Evolutionary conservation across 495 filamentous ascomycete species (phyloP), one percentile per base, ranked within the genome.

Genomic region (Cercophora samala): DNA sequence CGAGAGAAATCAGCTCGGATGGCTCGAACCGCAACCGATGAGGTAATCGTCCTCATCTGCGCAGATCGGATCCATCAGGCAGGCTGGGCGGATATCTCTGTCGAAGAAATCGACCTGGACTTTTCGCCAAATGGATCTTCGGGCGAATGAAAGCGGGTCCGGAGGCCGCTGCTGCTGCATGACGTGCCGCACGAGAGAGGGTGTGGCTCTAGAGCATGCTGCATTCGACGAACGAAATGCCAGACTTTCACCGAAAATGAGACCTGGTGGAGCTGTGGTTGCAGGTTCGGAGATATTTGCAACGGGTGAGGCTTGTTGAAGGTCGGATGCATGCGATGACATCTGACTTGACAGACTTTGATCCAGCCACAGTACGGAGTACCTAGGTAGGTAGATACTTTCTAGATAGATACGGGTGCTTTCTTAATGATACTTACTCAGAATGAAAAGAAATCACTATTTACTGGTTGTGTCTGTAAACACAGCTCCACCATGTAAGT

Each of bases 71-170:
- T 15, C 18, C 17, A 32, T 64, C 59, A 53, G 46, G 60, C 64
- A 66, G 64, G n/a, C 64, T 65, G 52, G 52, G 18, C 37, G 37
- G 9, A 23, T 24, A 24, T 56, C 26, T 46, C 56, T 51, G 24
- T 1, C 29, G 52, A 60, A 64, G 25, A 66, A 66, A 60, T 13
- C 56, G 60, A 63, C 64, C 66, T 64, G 68, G 66, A 69, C 60
- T 64, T 54, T 54, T 55, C 21, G 37, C 64, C 26, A 56, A 18
- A 56, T 19, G 53, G 53, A 21, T 18, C 53, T 21, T 56, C n/a
- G n/a, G 53, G 55, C 68, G 68, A 66, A 69, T 69, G 64, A 69
- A 32, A 69, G 68, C 68, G 64, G 63, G 68, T 56, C 68, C 55
- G 64, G 58, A 51, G 8, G 64, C n/a, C n/a, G 60, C 64, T 66